Conservation (phyloP, 2,329 filamentous ascomycete genomes). For the Trichoderma lentiforme region DNA sequence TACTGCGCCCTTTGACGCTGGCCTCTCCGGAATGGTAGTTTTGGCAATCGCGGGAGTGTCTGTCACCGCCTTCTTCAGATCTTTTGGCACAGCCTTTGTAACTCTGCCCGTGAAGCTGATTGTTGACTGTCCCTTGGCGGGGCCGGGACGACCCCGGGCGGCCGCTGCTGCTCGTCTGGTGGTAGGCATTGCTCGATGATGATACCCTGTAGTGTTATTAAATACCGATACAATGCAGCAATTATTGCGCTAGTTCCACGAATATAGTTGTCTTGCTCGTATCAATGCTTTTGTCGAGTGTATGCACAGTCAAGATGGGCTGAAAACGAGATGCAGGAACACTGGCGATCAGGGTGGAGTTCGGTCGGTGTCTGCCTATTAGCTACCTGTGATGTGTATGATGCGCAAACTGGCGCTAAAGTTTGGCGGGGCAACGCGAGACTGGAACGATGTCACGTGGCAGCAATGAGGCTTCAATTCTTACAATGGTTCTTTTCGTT, state of each 20-base stretch:
- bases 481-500: neutral
- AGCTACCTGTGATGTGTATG: neutral
- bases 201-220: neutral
- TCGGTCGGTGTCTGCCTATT: neutral
- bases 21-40: constrained; percentile 30
- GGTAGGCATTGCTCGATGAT: constrained; percentile 41
- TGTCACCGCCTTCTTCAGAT: constrained; percentile 44
- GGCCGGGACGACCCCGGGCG: constrained; percentile 34
- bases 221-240: neutral
- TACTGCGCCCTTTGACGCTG: constrained; percentile 20
- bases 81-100: constrained; percentile 50
- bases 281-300: neutral
- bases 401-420: constrained; percentile 13
- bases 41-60: constrained; percentile 34
- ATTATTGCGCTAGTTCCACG: neutral
- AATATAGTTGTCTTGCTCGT: neutral
- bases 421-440: constrained; percentile 57
- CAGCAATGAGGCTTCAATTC: neutral
- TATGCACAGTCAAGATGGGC: neutral
- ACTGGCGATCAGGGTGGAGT: neutral
- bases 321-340: neutral
- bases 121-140: constrained; percentile 50
- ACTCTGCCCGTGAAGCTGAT: constrained; percentile 57
- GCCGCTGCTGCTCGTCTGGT: constrained; percentile 48
- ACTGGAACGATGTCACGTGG: constrained; percentile 48